Evolutionary conservation across 2,329 filamentous ascomycete species (phyloP), one percentile per base, ranked within the genome.

Genomic region (Chaetoscypha palmicola): DNA sequence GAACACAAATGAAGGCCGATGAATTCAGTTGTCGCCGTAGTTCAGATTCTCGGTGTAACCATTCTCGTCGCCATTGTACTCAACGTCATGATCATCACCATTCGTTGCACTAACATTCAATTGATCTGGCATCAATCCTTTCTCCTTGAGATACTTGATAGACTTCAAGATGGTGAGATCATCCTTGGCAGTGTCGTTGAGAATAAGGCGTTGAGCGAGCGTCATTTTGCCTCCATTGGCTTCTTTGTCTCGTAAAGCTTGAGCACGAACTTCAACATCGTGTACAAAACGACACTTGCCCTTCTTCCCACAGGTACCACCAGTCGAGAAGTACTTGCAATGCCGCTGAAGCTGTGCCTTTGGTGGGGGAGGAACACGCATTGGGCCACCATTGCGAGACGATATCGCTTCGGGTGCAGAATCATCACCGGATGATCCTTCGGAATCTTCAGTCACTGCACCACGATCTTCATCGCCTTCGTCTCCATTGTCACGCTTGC

Each of bases 261-360:
- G 76, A 56, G 79, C 76, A 53, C 79, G 72, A 46, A 80, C 74
- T 50, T 74, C 73, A 14, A 73, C 71, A 59, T 83, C 79, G 62
- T 83, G 79, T 51, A 81, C 77, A 65, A 83, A 83, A 66, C 79
- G 79, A 69, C 79, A 83, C 77, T 83, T 83, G 77, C 77, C 77
- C 73, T 81, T 81, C 72, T 83, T 83, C 41, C 79, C 79, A 64
- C 79, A 83, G 46, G 71, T 79, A 48, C 79, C 79, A 53, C 79
- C 79, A 41, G 79, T 83, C 30, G 79, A 80, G 60, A 76, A 83
- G 63, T 83, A 83, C 65, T 83, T 83, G 74, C 79, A 83, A 58
- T 82, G 79, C 51, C 75, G 77, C 39, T 75, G 72, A 32, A 79
- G 71, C 56, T 82, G 78, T 38, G 78, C 77, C 62, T 74, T 70